Evolutionary conservation across 257 asterid genomes (phyloP).

Genomic region (Cinchona pubescens): DNA sequence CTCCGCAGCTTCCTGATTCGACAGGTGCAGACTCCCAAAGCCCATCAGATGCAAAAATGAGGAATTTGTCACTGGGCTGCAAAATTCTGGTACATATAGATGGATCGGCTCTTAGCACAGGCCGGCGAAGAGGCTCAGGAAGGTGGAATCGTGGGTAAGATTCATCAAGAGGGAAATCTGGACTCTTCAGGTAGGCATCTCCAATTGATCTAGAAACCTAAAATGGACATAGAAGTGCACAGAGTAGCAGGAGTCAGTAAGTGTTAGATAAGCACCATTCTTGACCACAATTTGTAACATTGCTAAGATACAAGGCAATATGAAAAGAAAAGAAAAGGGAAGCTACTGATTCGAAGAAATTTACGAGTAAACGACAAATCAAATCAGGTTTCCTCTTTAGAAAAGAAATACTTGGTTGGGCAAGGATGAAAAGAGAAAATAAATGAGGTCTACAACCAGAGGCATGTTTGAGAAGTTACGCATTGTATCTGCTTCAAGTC

Average conservation of each 20-base stretch:
- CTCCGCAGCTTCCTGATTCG: slow-evolving; percentile 71
- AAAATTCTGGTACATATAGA: slow-evolving; percentile 40
- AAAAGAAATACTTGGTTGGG: no score
- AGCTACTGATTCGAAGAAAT: background rate
- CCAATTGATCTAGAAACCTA: slow-evolving; percentile 88
- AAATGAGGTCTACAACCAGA: no score
- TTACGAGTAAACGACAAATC: background rate
- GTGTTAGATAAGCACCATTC: background rate
- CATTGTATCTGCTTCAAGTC: no score
- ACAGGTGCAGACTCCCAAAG: slow-evolving; percentile 81
- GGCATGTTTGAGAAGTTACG: background rate
- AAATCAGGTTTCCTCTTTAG: background rate
- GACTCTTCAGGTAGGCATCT: slow-evolving; percentile 80
- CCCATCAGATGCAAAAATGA: slow-evolving; percentile 88
- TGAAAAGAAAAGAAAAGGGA: background rate
- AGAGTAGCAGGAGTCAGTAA: background rate
- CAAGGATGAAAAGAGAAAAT: no score
- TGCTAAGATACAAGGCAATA: background rate
- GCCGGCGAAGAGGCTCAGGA: slow-evolving; percentile 51
- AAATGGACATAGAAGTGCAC: background rate
- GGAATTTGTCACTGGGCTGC: slow-evolving; percentile 53
- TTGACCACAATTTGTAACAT: background rate
- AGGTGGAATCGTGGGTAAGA: slow-evolving; percentile 48
- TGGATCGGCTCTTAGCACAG: slow-evolving; percentile 77
- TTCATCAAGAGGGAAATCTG: slow-evolving; percentile 59